A percentile compares a stretch with the other conserved stretches of the same genome.
phyloP scores from a whole-genome alignment of 2,329 filamentous ascomycete species.

The Geosmithia putterillii region DNA sequence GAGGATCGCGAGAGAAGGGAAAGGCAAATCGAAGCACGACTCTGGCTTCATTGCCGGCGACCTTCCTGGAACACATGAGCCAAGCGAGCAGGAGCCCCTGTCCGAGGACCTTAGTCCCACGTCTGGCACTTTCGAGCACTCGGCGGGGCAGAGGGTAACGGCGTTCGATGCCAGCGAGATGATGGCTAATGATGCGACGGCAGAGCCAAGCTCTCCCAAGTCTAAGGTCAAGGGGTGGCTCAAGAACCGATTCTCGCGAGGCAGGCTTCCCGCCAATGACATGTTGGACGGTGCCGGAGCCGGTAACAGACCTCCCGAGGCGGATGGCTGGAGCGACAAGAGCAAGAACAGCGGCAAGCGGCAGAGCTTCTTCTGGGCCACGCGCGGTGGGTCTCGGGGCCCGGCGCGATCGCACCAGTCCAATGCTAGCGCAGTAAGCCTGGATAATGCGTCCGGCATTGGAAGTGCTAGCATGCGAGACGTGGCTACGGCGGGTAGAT shows the following conservation, averaged over 20 bases:
- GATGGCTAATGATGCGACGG: neutral
- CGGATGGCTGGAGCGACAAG: constrained; percentile 12
- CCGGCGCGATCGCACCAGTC: constrained; percentile 13
- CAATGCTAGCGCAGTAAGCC: constrained; percentile 30
- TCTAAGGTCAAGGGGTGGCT: constrained; percentile 41
- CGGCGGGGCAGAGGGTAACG: constrained; percentile 4
- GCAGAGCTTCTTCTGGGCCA: constrained; percentile 28
- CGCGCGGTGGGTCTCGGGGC: constrained; percentile 21
- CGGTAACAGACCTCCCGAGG: neutral
- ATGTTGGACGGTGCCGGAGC: no score
- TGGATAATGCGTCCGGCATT: constrained; percentile 26
- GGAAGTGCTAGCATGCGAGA: constrained; percentile 37
- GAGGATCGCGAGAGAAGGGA: constrained; percentile 35
- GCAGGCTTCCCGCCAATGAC: constrained; percentile 23
- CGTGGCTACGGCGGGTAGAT: constrained; percentile 28
- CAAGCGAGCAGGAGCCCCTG: neutral
- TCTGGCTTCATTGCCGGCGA: constrained; percentile 3
- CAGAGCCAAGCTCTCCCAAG: constrained; percentile 16
- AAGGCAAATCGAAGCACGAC: constrained; percentile 27
- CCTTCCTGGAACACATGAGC: neutral
- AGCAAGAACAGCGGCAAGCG: constrained; percentile 4
- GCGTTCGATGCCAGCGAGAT: constrained; percentile 1
- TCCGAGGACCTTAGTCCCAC: neutral
- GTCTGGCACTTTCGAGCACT: constrained; percentile 1
- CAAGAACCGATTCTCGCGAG: constrained; percentile 36